Conservation (phyloP, 2,329 filamentous ascomycete species). For the Botrytis aclada region DNA sequence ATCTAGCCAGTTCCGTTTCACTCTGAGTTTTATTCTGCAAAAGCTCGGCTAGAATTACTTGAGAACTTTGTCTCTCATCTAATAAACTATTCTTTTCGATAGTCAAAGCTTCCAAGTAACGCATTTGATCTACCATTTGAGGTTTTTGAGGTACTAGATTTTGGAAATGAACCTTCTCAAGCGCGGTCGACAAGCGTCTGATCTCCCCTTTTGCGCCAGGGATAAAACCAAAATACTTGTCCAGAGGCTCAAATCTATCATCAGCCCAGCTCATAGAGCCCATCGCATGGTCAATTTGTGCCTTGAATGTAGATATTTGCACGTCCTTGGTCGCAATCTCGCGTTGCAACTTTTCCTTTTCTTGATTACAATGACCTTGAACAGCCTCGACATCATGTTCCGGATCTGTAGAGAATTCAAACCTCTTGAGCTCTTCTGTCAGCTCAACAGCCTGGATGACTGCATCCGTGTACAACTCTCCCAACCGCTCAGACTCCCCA, state of each 20-base stretch:
- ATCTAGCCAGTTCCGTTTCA: not conserved
- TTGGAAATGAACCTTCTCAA: not conserved
- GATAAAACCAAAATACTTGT: not conserved
- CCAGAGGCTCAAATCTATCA: not conserved
- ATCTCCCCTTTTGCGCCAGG: conserved; percentile 3
- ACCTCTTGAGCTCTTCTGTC: not conserved
- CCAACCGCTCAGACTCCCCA: not conserved
- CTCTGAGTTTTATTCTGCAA: not conserved
- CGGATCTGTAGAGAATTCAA: not conserved
- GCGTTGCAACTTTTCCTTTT: not conserved
- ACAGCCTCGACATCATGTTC: not conserved
- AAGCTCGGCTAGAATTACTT: not conserved
- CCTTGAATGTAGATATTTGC: not conserved
- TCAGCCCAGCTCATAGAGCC: not conserved
- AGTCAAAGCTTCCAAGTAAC: not conserved
- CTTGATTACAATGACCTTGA: not conserved
- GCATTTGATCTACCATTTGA: too few species aligned
- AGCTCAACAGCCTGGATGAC: not conserved
- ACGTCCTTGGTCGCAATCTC: not conserved
- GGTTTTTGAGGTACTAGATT: not conserved
- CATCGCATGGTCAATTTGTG: conserved; percentile 9
- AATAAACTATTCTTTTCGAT: not conserved
- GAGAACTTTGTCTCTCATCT: not conserved
- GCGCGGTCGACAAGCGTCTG: not conserved
- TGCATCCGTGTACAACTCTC: not conserved